These are phyloP conservation scores for Monilinia vaccinii-corymbosi DNA, from an alignment of 2,329 filamentous ascomycete species.

Conservation along the genomic window DNA sequence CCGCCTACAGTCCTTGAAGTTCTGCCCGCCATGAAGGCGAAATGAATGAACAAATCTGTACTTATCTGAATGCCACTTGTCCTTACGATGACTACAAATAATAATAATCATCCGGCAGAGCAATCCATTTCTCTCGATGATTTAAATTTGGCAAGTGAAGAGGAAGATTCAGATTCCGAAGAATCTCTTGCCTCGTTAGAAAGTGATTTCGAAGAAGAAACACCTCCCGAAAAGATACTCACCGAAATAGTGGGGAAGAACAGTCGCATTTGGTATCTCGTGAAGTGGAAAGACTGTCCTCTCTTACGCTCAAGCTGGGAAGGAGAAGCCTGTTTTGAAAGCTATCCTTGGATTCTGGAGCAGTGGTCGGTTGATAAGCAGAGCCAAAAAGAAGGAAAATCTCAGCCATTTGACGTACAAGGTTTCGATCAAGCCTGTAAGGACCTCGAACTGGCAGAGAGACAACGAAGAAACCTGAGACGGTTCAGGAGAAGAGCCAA, in stretches of 20 bases:
- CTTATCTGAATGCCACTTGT: conserved; percentile 21
- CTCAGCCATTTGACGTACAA: conserved; percentile 24
- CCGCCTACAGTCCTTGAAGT: background rate
- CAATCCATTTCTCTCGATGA: conserved; percentile 9
- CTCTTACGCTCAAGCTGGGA: conserved; percentile 29
- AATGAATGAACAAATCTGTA: background rate
- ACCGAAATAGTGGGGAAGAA: conserved; percentile 22
- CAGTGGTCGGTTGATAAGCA: conserved; percentile 25
- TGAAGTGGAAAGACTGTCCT: conserved; percentile 30
- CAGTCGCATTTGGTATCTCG: conserved; percentile 25
- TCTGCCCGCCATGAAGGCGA: background rate
- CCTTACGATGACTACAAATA: conserved; percentile 23
- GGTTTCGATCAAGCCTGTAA: conserved; percentile 23
- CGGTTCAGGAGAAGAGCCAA: conserved; percentile 24
- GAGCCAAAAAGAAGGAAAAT: conserved; percentile 24
- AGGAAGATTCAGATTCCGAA: conserved; percentile 17
- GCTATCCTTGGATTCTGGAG: conserved; percentile 22
- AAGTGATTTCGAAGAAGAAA: conserved; percentile 25
- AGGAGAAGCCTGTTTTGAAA: conserved; percentile 17
- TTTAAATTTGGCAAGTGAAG: conserved; percentile 20
- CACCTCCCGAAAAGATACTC: conserved; percentile 27
- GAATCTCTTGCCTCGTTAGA: conserved; percentile 28
- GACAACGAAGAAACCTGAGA: conserved; percentile 22
- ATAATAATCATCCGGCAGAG: conserved; percentile 4
- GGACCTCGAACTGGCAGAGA: conserved; percentile 22